Evolutionary conservation across 192 early-diverging fungal genomes (phyloP).

Genomic region (Radiomyces spectabilis): DNA sequence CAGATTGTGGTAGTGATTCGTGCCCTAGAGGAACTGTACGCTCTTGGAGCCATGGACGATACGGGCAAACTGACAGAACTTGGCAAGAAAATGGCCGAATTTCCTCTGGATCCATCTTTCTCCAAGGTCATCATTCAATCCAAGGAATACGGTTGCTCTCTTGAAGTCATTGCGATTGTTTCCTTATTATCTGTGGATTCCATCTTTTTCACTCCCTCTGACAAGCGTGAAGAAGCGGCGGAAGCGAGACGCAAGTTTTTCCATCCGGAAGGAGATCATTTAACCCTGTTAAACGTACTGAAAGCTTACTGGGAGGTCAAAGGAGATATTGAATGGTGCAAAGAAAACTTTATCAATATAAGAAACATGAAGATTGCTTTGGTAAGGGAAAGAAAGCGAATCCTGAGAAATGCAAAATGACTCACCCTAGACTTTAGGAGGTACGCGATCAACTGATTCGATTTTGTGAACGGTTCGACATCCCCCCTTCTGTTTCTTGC

Average conservation of each 20-base stretch:
- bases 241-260: conserved; percentile 77
- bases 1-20: conserved; percentile 48
- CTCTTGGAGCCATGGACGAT: conserved; percentile 82
- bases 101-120: conserved; percentile 86
- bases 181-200: conserved; percentile 88
- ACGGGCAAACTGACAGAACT: conserved; percentile 68
- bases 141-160: conserved; percentile 68
- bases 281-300: conserved; percentile 85
- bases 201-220: conserved; percentile 81
- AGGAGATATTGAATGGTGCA: conserved; percentile 83
- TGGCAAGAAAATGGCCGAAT: conserved; percentile 79
- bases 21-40: conserved; percentile 84
- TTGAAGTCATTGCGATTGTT: conserved; percentile 85
- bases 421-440: conserved; percentile 37
- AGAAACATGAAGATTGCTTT: conserved; percentile 80
- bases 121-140: conserved; percentile 87
- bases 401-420: not conserved
- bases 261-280: conserved; percentile 84
- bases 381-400: conserved; percentile 25
- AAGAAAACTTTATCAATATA: conserved; percentile 84
- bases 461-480: conserved; percentile 64
- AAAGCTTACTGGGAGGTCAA: conserved; percentile 68
- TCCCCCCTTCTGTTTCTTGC: conserved; percentile 55
- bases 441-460: conserved; percentile 80
- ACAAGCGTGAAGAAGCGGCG: conserved; percentile 80